Base-by-base conservation (phyloP, 352 stramenopile genomes). In the Elongisporangium undulatum region DNA sequence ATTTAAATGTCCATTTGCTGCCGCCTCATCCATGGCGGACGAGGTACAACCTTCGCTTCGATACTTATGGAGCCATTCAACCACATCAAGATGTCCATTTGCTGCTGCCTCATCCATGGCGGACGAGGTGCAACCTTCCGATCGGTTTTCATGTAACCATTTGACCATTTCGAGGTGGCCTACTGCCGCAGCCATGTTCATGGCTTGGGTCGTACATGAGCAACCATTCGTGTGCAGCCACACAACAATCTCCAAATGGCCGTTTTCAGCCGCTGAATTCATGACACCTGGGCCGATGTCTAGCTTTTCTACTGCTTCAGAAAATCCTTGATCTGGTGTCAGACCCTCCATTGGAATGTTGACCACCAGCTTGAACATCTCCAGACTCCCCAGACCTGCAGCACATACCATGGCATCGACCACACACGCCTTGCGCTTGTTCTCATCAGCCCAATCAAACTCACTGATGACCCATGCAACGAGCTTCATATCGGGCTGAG, bases 141-240 rank as follows among this genome's bases (percentile, higher is more conserved):
- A 63, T 2, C 61, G 56, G 10, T 65, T 61, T 3, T 51, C 16
- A 5, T 64, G 67, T 19, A 78, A 52, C 56, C 68, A 78, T 50
- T 64, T 29, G 16, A 81, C 19, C 19, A 78, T 61, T 24, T 75
- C 29, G 16, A 79, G 68, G 67, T 81, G 67, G 2, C 67, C 69
- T 0, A 56, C 56, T 17, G 59, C 63, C 49, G 72, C 69, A n/a
- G 72, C 72, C 4, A 62, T 61, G 58, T 78, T 62, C 67, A 78
- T 81, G 21, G 72, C 72, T 22, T 22, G 45, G 12, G 62, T 59
- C 10, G 72, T 75, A 34, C 71, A 79, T 58, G 75, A 67, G 16
- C 29, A 56, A n/a, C 62, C 56, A 23, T 75, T 23, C 5, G 23
- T 10, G 53, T 78, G 67, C 17, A 78, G 48, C 51, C 70, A 72